phyloP scores from a whole-genome alignment of 495 filamentous ascomycete species.

The Podospora fimiseda region DNA sequence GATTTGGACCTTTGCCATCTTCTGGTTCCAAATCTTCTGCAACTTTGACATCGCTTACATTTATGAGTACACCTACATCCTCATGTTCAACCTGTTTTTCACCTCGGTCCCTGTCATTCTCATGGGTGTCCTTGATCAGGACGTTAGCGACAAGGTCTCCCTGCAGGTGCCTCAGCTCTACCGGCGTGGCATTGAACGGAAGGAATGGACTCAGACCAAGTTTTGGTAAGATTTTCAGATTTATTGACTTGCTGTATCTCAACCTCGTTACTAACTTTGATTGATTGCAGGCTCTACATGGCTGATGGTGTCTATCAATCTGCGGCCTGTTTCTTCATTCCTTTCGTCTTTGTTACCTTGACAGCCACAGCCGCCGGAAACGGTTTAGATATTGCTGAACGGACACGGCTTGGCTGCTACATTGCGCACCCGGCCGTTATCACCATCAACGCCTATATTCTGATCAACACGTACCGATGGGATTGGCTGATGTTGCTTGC shows the following conservation, averaged over 20 bases:
- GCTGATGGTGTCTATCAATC: slow-evolving; percentile 91
- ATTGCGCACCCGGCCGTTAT: slow-evolving; percentile 73
- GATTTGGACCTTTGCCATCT: slow-evolving; percentile 94
- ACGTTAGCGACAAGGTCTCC: slow-evolving; percentile 90
- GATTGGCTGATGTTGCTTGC: slow-evolving; percentile 90
- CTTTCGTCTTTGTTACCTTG: slow-evolving; percentile 66
- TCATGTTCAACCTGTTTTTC: slow-evolving; percentile 94
- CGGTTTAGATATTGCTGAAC: slow-evolving; percentile 68
- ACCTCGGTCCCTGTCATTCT: slow-evolving; percentile 93
- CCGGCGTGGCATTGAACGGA: slow-evolving; percentile 88
- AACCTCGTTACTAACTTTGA: not conserved
- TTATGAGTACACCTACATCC: slow-evolving; percentile 95
- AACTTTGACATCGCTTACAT: slow-evolving; percentile 94
- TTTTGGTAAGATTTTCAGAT: slow-evolving; percentile 69
- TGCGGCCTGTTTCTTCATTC: slow-evolving; percentile 85
- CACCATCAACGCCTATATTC: slow-evolving; percentile 85
- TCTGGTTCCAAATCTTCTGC: slow-evolving; percentile 97
- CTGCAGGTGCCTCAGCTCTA: slow-evolving; percentile 94
- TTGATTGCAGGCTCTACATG: slow-evolving; percentile 99
- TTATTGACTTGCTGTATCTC: not conserved
- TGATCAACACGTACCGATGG: slow-evolving; percentile 95
- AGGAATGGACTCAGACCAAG: slow-evolving; percentile 94
- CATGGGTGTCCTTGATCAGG: slow-evolving; percentile 96
- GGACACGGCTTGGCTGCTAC: slow-evolving; percentile 74
- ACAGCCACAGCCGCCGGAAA: slow-evolving; percentile 60